Evolutionary conservation across 106 monocot species (phyloP).

Genomic region (Allium fistulosum): DNA sequence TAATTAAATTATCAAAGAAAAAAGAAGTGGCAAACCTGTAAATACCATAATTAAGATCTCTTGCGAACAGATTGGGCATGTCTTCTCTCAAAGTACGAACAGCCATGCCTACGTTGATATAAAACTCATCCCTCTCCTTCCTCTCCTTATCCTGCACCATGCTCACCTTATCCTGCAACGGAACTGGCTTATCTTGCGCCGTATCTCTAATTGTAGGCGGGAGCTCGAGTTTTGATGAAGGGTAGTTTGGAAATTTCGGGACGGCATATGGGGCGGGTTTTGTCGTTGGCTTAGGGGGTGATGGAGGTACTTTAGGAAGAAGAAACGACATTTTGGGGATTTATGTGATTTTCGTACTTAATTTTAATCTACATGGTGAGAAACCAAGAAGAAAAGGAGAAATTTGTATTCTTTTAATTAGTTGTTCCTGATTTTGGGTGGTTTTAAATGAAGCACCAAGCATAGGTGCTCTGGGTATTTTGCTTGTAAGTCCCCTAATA

Average conservation of each 20-base stretch:
- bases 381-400: neutral
- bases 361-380: neutral
- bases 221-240: conserved; percentile 14
- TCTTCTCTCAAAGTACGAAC: conserved; percentile 79
- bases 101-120: conserved; percentile 76
- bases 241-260: conserved; percentile 7
- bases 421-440: neutral
- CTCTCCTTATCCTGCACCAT: conserved; percentile 1
- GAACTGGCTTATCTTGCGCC: conserved; percentile 2
- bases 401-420: neutral
- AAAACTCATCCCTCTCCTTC: conserved; percentile 38
- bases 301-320: conserved; percentile 27
- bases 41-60: conserved; percentile 74
- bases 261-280: conserved; percentile 23
- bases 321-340: neutral
- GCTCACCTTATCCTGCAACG: conserved; percentile 3
- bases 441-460: neutral
- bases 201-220: conserved; percentile 9
- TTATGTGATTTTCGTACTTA: neutral
- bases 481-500: neutral
- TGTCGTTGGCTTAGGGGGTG: conserved; percentile 33
- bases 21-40: conserved; percentile 42
- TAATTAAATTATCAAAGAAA: too few relatives aligned
- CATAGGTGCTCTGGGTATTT: neutral
- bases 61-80: conserved; percentile 52